These are phyloP conservation scores for Lactuca sativa DNA, from an alignment of 129 eudicot species.

Conservation along the genomic window DNA sequence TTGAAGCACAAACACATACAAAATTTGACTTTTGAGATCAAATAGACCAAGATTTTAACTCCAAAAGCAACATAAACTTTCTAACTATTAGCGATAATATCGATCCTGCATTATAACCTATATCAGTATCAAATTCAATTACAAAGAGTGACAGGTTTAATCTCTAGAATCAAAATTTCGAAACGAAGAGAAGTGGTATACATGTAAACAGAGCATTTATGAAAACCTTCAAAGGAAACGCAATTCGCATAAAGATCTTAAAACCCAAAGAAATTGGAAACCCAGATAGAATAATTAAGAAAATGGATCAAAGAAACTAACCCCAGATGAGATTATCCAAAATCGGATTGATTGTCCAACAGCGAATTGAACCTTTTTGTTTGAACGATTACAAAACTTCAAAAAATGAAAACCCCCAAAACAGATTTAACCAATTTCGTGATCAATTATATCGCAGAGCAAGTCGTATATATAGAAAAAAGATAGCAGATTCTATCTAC, in stretches of 20 bases:
- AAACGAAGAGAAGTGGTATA: too few relatives aligned
- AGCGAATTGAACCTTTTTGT: neutral
- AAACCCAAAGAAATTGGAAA: neutral
- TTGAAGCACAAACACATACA: neutral
- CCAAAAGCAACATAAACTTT: neutral
- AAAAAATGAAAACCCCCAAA: constrained; percentile 16
- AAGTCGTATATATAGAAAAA: constrained; percentile 27
- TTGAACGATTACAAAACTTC: neutral
- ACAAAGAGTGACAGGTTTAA: neutral
- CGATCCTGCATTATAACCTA: neutral
- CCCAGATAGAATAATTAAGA: neutral
- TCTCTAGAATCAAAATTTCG: neutral
- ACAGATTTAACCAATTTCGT: constrained; percentile 15
- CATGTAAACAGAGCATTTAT: constrained; percentile 9
- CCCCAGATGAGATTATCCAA: constrained; percentile 30
- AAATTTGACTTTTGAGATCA: constrained; percentile 19
- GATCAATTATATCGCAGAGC: constrained; percentile 23
- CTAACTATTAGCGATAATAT: neutral
- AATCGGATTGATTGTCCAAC: constrained; percentile 12
- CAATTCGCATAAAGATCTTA: constrained; percentile 23
- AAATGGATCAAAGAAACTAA: constrained; percentile 27
- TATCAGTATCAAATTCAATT: constrained; percentile 3
- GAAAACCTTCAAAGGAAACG: constrained; percentile 4
- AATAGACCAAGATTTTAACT: constrained; percentile 11
- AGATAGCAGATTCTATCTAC: constrained; percentile 5